Evolutionary conservation across 495 filamentous ascomycete genomes (phyloP).

Genomic region (Durotheca rogersii): DNA sequence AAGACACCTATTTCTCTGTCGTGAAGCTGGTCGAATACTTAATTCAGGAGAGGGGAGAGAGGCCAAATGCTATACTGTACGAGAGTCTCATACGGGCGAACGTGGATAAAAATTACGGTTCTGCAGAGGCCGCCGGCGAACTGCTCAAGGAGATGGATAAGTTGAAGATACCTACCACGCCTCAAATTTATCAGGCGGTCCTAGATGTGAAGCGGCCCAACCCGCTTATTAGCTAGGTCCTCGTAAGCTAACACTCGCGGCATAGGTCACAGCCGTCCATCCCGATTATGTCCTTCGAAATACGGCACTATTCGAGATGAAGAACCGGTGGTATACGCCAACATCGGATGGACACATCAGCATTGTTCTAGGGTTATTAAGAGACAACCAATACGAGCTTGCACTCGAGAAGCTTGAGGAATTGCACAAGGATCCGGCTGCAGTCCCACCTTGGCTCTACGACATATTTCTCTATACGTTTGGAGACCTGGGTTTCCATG

Average conservation of each 20-base stretch:
- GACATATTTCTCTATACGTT: slow-evolving; percentile 72
- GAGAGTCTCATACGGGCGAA: slow-evolving; percentile 72
- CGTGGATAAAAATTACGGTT: slow-evolving; percentile 60
- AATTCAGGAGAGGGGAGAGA: slow-evolving; percentile 60
- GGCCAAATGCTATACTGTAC: slow-evolving; percentile 68
- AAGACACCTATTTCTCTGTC: slow-evolving; percentile 33
- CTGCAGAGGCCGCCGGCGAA: slow-evolving; percentile 57
- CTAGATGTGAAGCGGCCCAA: slow-evolving; percentile 57
- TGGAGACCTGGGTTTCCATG: slow-evolving; percentile 67
- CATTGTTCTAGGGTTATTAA: slow-evolving; percentile 70
- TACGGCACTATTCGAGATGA: slow-evolving; percentile 69
- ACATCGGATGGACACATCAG: slow-evolving; percentile 63
- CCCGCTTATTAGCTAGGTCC: neutral
- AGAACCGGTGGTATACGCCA: slow-evolving; percentile 66
- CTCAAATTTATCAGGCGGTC: slow-evolving; percentile 66
- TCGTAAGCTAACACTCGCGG: slow-evolving; percentile 13
- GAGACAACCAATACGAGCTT: slow-evolving; percentile 79
- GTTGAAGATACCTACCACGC: slow-evolving; percentile 59
- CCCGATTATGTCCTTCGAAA: slow-evolving; percentile 77
- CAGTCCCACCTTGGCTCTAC: slow-evolving; percentile 68
- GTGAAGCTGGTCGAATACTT: slow-evolving; percentile 55
- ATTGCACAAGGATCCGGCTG: slow-evolving; percentile 58
- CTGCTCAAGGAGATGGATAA: slow-evolving; percentile 70
- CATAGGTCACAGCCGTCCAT: slow-evolving; percentile 73
- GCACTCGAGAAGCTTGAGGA: slow-evolving; percentile 71